Evolutionary conservation across 2,329 filamentous ascomycete genomes (phyloP).

Genomic region (Chalara sp.): DNA sequence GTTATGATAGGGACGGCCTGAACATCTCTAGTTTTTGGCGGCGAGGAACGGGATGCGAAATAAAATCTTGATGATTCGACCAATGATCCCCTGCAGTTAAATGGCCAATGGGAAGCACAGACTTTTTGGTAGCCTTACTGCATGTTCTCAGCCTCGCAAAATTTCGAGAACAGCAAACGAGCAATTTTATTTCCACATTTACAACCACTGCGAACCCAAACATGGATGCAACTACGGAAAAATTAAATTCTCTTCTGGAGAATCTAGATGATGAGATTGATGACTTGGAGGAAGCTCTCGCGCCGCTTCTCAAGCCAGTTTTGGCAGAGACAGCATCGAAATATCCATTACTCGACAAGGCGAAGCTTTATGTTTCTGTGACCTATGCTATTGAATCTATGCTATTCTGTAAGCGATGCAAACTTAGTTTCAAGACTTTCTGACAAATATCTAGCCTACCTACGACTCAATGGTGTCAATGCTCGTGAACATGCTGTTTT

Average conservation of each 20-base stretch:
- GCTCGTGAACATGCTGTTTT: slow-evolving; percentile 82
- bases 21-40: too few species aligned
- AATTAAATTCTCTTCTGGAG: slow-evolving; percentile 23
- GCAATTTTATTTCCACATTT: too few species aligned
- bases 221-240: slow-evolving; percentile 34
- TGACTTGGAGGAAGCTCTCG: slow-evolving; percentile 65
- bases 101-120: too few species aligned
- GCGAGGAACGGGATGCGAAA: too few species aligned
- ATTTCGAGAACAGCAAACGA: too few species aligned
- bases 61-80: too few species aligned
- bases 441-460: slow-evolving; percentile 46
- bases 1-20: too few species aligned
- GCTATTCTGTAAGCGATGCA: slow-evolving; percentile 63
- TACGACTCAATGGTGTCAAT: slow-evolving; percentile 73
- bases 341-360: slow-evolving; percentile 87
- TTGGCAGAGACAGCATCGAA: slow-evolving; percentile 66
- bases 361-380: slow-evolving; percentile 83
- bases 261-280: slow-evolving; percentile 73
- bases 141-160: too few species aligned
- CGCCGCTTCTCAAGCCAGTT: slow-evolving; percentile 61
- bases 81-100: too few species aligned
- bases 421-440: neutral
- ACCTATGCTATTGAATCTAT: slow-evolving; percentile 89
- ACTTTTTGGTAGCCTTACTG: too few species aligned
- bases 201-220: neutral